A percentile compares a stretch with the other conserved stretches of the same genome.
Conservation (phyloP, 371 early-diverging fungal species). For the Zychaea mexicana region DNA sequence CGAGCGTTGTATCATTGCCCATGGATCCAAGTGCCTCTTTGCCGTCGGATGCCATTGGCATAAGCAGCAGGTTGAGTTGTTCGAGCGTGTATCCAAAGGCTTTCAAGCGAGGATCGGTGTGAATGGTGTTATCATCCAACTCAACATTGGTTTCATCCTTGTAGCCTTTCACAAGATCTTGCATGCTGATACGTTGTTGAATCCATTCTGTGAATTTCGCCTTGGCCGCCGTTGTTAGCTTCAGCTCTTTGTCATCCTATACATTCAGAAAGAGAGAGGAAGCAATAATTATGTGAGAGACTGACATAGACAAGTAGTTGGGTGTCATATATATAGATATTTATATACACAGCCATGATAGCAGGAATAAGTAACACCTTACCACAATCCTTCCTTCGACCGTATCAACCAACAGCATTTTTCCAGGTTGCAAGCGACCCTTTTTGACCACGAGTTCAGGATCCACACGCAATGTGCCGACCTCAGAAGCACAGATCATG, state of each 20-base stretch:
- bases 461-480: constrained; percentile 87
- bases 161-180: constrained; percentile 51
- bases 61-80: constrained; percentile 85
- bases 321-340: not conserved
- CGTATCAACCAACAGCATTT: constrained; percentile 97
- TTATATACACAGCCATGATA: not conserved
- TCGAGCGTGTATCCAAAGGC: constrained; percentile 94
- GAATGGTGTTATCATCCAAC: constrained; percentile 48
- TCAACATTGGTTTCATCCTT: constrained; percentile 20
- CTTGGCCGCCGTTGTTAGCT: constrained; percentile 69
- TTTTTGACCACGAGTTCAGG: constrained; percentile 82
- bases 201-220: constrained; percentile 87
- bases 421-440: constrained; percentile 95
- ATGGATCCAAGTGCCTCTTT: constrained; percentile 97
- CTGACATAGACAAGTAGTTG: too few species aligned
- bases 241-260: constrained; percentile 84
- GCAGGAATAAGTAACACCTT: too few species aligned
- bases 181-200: constrained; percentile 73
- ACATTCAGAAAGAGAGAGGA: too few species aligned
- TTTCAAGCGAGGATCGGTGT: constrained; percentile 80
- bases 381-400: constrained; percentile 81
- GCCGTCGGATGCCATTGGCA: constrained; percentile 86
- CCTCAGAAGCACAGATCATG: constrained; percentile 98
- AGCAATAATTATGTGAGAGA: too few species aligned
- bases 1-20: constrained; percentile 96